Evolutionary conservation across 139 green algal species (phyloP), one percentile per base, ranked within the genome.

Genomic region (Yamagishiella unicocca): DNA sequence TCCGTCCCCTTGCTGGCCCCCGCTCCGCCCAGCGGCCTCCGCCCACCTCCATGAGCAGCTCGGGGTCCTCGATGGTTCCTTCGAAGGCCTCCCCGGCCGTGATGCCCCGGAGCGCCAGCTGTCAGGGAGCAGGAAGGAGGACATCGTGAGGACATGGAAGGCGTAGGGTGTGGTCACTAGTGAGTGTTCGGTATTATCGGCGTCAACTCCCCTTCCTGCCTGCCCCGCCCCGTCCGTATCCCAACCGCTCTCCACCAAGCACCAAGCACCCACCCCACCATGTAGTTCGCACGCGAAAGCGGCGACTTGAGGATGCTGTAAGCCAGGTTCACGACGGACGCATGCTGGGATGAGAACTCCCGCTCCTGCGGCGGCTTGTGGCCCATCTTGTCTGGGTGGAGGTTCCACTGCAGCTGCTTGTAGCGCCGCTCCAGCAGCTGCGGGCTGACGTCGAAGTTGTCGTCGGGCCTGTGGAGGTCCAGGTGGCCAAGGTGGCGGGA

Each of bases 371-470:
- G 2, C 2, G 89, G 75, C 12, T 71, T 84, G 4, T 33, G 78
- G 24, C 76, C 80, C 74, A 95, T 88, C 61, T 93, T 94, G 87
- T 97, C 94, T 4, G 94, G 94, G 83, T 97, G 94, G 70, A 97
- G 68, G 27, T 89, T 80, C 84, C 86, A 91, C 88, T 97, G 94
- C 55, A 96, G 84, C 25, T 42, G 42, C 79, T 94, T 94, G 91
- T 96, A 97, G 3, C 81, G 83, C 42, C 46, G 61, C 76, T 97
- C 95, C 42, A 97, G 90, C 21, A 87, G 29, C 5, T 46, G n/a
- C 4, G 87, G 25, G 42, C 95, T 89, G 6, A 97, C 2, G 25
- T 96, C 90, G 75, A 92, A 96, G 2, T 43, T 84, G 21, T 83
- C 81, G n/a, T 84, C n/a, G 8, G 42, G 46, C 27, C 89, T 93